Evolutionary conservation across 352 stramenopile genomes (phyloP), one percentile per base, ranked within the genome.

Genomic region (Phytophthora pinifolia): DNA sequence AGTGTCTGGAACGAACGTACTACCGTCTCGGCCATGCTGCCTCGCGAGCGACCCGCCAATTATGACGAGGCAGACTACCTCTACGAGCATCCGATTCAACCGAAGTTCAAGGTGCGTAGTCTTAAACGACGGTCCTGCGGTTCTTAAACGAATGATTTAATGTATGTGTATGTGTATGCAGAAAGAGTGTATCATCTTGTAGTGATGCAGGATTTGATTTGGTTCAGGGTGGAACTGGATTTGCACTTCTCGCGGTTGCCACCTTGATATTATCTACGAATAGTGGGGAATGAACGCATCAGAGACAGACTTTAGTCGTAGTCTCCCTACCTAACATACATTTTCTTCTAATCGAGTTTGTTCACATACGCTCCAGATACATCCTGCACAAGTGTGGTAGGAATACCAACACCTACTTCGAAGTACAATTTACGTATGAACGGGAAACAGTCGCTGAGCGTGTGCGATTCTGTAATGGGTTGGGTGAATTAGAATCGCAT

Each of bases 81-180:
- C 2, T 13, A 27, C 6, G 36, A 43, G 8, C 36, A 46, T 32
- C 39, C 39, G 33, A 46, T 46, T 33, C 20, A 46, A 46, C 39
- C 39, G 20, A 46, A 46, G 39, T 46, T 46, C 33, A 46, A 46
- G 39, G 39, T 46, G 39, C 39, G 39, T 46, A 13, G 39, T 46
- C 39, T 46, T 17, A 33, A 32, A 10, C 20, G 18, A 46, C 9
- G 39, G 20, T 10, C 6, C 20, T 31, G 22, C 18, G 12, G 9
- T 46, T 46, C 39, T 46, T 6, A 46, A 46, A 20, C 18, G 22
- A 43, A 18, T 43, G n/a, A 29, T 43, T 46, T 8, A 32, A 33
- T 46, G 22, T 33, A 4, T 34, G 39, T 46, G 20, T 46, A 10
- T 33, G 4, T 34, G 39, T 46, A 10, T 46, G 5, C 32, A 32